A percentile compares a stretch with the other conserved stretches of the same genome.
These are phyloP conservation scores for Auricularia auricula-judae DNA, from an alignment of 768 basidiomycete species.

Conservation along the genomic window DNA sequence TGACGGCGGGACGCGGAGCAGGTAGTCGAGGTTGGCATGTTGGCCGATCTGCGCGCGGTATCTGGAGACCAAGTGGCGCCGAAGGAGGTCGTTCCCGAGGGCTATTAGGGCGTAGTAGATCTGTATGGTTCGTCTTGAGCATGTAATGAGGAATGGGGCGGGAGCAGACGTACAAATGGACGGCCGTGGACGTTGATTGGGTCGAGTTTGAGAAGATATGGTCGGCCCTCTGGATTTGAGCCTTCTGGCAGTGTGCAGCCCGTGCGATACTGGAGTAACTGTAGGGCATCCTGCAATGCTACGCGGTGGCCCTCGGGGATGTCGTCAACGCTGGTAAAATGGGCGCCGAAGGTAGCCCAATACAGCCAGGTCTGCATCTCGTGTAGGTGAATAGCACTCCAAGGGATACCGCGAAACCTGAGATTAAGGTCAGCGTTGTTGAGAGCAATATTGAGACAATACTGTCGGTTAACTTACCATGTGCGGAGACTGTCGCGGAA, in stretches of 20 bases:
- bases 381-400: constrained; percentile 53
- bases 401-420: constrained; percentile 70
- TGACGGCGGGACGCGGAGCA: constrained; percentile 54
- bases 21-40: constrained; percentile 63
- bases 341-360: constrained; percentile 70
- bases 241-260: constrained; percentile 56
- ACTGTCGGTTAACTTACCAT: constrained; percentile 21
- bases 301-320: constrained; percentile 35
- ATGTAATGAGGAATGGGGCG: constrained; percentile 25
- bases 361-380: constrained; percentile 69
- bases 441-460: not conserved
- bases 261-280: constrained; percentile 57
- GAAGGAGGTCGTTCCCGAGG: constrained; percentile 36
- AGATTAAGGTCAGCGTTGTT: not conserved
- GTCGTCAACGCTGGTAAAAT: constrained; percentile 39
- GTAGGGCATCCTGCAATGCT: constrained; percentile 49
- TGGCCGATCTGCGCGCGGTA: constrained; percentile 34
- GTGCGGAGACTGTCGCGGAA: constrained; percentile 59
- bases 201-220: constrained; percentile 70
- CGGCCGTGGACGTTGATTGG: constrained; percentile 55
- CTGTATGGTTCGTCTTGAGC: constrained; percentile 15
- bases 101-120: constrained; percentile 46
- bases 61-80: constrained; percentile 29
- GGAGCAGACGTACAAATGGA: constrained; percentile 39
- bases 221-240: constrained; percentile 35